Evolutionary conservation across 2,329 filamentous ascomycete species (phyloP).

Genomic region (Xylaria hypoxylon): DNA sequence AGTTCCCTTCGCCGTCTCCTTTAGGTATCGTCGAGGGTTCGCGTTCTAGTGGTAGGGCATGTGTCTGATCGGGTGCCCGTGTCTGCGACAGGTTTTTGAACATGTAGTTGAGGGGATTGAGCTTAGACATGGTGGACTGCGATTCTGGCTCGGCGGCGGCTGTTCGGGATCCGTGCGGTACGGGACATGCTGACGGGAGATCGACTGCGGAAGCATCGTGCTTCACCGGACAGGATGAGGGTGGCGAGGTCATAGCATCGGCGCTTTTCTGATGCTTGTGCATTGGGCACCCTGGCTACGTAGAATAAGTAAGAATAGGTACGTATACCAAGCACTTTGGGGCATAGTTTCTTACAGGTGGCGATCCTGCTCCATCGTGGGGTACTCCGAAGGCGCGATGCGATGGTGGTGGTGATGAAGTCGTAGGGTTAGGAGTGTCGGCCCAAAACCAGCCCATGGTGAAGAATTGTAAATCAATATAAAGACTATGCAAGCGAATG

Average conservation of each 20-base stretch:
- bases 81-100: slow-evolving; percentile 86
- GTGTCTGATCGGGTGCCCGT: slow-evolving; percentile 76
- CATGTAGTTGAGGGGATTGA: slow-evolving; percentile 92
- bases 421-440: slow-evolving; percentile 56
- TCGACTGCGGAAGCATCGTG: slow-evolving; percentile 36
- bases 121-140: slow-evolving; percentile 64
- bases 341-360: slow-evolving; percentile 54
- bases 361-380: slow-evolving; percentile 49
- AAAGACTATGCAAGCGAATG: neutral
- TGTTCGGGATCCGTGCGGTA: slow-evolving; percentile 55
- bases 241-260: slow-evolving; percentile 56
- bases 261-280: slow-evolving; percentile 62
- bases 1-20: slow-evolving; percentile 80
- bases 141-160: slow-evolving; percentile 49
- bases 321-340: neutral
- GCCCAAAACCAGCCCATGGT: slow-evolving; percentile 75
- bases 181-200: slow-evolving; percentile 54
- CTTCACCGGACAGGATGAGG: slow-evolving; percentile 51
- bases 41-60: slow-evolving; percentile 80
- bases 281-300: slow-evolving; percentile 68
- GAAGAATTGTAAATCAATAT: neutral
- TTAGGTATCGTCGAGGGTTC: slow-evolving; percentile 93
- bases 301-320: slow-evolving; percentile 41
- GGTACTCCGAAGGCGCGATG: slow-evolving; percentile 42
- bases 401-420: slow-evolving; percentile 42